phyloP scores from a whole-genome alignment of 352 stramenopile species.

The Globisporangium cederbergense region DNA sequence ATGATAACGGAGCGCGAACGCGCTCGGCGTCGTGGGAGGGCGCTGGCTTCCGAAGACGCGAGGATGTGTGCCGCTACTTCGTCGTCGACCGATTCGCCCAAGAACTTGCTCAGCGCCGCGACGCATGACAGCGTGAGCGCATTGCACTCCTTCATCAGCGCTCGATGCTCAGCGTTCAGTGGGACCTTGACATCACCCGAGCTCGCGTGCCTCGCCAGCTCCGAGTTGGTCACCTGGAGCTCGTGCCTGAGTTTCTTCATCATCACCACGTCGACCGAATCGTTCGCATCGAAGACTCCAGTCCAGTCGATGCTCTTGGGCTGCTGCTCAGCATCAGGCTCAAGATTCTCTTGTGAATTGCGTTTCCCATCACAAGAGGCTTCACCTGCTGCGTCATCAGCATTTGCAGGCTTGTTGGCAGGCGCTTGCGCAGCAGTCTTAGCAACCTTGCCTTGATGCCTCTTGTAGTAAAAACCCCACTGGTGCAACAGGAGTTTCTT shows the following conservation, averaged over 20 bases:
- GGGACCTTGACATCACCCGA: neutral
- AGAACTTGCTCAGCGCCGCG: slow-evolving; percentile 56
- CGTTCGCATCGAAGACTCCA: slow-evolving; percentile 35
- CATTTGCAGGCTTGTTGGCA: neutral
- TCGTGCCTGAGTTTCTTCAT: slow-evolving; percentile 77
- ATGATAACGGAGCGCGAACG: slow-evolving; percentile 13
- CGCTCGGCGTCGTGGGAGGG: slow-evolving; percentile 6
- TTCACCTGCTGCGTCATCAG: neutral
- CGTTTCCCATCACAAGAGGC: neutral
- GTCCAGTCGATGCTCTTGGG: slow-evolving; percentile 24
- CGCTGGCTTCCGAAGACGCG: neutral
- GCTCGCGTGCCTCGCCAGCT: slow-evolving; percentile 30
- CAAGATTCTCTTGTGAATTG: neutral
- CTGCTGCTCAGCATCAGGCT: slow-evolving; percentile 2
- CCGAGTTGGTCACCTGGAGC: slow-evolving; percentile 45
- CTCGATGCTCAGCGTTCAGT: slow-evolving; percentile 30
- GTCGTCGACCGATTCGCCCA: slow-evolving; percentile 26
- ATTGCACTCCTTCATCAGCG: slow-evolving; percentile 60
- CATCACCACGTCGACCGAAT: slow-evolving; percentile 50
- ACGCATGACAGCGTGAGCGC: slow-evolving; percentile 59
- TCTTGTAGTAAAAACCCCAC: slow-evolving; percentile 57
- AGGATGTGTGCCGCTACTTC: slow-evolving; percentile 2
- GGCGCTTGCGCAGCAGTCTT: neutral
- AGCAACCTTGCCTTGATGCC: slow-evolving; percentile 28
- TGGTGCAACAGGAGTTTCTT: slow-evolving; percentile 52